Evolutionary conservation across 371 early-diverging fungal species (phyloP).

Genomic region (Actinomortierella wolfii): DNA sequence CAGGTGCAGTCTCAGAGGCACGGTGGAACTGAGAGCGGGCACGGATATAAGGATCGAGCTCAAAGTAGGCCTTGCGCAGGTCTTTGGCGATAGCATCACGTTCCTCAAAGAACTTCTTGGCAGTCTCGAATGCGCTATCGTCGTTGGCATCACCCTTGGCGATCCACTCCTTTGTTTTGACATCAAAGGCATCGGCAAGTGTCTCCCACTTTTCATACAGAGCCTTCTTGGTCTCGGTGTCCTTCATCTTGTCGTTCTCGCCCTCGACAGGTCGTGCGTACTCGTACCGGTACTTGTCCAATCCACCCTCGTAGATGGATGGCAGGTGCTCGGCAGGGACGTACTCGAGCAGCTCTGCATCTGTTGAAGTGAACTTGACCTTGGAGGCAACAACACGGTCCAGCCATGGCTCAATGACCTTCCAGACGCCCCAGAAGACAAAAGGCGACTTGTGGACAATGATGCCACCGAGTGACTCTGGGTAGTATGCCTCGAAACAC

Average conservation of each 20-base stretch:
- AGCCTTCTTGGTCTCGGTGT: conserved; percentile 13
- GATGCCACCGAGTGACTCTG: conserved; percentile 76
- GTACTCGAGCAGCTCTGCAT: conserved; percentile 64
- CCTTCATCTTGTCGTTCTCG: conserved; percentile 38
- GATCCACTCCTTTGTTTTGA: conserved; percentile 45
- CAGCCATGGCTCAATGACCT: conserved; percentile 70
- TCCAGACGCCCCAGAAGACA: conserved; percentile 83
- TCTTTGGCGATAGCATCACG: conserved; percentile 30
- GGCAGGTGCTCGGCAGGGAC: conserved; percentile 46
- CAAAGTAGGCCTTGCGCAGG: conserved; percentile 29
- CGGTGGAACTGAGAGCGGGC: conserved; percentile 50
- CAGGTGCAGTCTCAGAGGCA: conserved; percentile 12
- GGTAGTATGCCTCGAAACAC: conserved; percentile 80
- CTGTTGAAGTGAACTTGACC: conserved; percentile 72
- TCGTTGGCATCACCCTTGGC: conserved; percentile 1
- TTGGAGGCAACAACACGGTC: conserved; percentile 87
- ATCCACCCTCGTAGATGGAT: conserved; percentile 24
- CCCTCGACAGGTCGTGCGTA: conserved; percentile 30
- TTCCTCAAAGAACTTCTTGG: conserved; percentile 13
- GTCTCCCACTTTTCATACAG: conserved; percentile 42
- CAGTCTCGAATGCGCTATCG: background rate
- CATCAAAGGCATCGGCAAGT: conserved; percentile 36
- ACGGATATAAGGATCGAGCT: conserved; percentile 47
- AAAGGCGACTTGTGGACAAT: conserved; percentile 86
- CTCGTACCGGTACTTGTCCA: conserved; percentile 22